Base-by-base conservation (phyloP, 768 basidiomycete genomes). In the Leccinellum luteum region DNA sequence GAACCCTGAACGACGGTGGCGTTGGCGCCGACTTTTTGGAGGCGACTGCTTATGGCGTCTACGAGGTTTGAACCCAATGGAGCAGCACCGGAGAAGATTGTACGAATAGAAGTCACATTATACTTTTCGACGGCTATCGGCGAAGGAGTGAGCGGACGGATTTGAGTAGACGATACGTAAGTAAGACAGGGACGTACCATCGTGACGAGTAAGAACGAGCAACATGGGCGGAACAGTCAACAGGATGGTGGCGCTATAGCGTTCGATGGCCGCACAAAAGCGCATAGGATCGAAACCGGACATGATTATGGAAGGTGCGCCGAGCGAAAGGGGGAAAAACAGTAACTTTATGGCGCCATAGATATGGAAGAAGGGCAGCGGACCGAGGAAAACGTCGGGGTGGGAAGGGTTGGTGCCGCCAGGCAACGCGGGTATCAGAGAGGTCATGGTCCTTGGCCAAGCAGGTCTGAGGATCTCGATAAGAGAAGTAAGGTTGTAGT, bases 201-300 rank as follows among this genome's bases (percentile, higher is more conserved):
- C 82, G 62, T 90, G 86, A 58, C 87, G 82, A 3, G 85, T 75
- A 43, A 97, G 77, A 1, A 84, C 79, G 14, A 96, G 85, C 13
- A 94, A 73, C n/a, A 97, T 85, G 0, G 94, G 93, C 1, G 94
- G 94, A 1, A 92, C 92, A 49, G 92, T 75, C 0, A 88, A 72
- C 0, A 81, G 58, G 1, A 75, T 57, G 0, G 87, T 86, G 27
- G 85, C 79, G 51, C 75, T 81, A 75, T 90, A 90, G 51, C 76
- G 79, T 60, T 86, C 78, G 48, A 96, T 81, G 50, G 81, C 76
- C 12, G 78, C 74, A 60, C 90, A 87, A 64, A 90, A 91, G 52
- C 75, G 69, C 1, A 75, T 75, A 0, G 90, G 87, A 60, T 94
- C 88, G 67, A 94, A 95, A 32, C 82, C 82, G 2, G 81, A 71